Conservation (phyloP, 345 rosid genomes). For the Linum lewisii region DNA sequence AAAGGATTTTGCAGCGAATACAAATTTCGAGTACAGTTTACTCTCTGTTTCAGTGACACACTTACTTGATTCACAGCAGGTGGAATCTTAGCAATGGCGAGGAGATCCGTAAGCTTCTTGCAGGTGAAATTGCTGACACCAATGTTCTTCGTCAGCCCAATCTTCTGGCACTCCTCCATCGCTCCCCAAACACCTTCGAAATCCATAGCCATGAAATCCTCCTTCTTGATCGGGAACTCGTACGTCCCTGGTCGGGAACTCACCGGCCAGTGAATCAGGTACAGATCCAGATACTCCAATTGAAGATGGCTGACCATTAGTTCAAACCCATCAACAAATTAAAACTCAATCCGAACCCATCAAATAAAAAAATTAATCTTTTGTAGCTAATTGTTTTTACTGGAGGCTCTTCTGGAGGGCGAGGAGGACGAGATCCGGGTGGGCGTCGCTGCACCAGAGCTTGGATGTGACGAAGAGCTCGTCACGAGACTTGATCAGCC, state of each 20-base stretch:
- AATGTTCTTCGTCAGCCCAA: constrained; percentile 58
- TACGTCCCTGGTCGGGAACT: constrained; percentile 50
- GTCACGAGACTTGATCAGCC: constrained; percentile 33
- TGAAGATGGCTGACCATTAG: constrained; percentile 44
- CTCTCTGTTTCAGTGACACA: no score
- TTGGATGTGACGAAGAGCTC: constrained; percentile 53
- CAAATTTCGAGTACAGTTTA: no score
- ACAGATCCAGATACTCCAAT: constrained; percentile 62
- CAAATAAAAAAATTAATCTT: background rate
- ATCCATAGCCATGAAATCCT: constrained; percentile 55
- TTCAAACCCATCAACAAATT: background rate
- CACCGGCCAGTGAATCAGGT: constrained; percentile 80
- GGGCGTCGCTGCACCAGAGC: constrained; percentile 54
- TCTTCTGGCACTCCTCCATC: constrained; percentile 64
- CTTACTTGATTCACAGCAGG: constrained; percentile 75
- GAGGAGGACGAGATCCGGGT: constrained; percentile 36
- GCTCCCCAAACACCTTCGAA: constrained; percentile 56
- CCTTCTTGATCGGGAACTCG: constrained; percentile 59
- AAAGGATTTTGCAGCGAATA: no score
- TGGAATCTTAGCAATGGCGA: constrained; percentile 53
- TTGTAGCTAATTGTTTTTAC: no score
- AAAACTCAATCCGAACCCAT: background rate
- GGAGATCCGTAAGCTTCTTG: constrained; percentile 52
- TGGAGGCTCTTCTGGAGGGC: constrained; percentile 33
- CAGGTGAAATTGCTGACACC: constrained; percentile 81